phyloP scores from a whole-genome alignment of 148 eudicot species.

The Camellia granthamiana region DNA sequence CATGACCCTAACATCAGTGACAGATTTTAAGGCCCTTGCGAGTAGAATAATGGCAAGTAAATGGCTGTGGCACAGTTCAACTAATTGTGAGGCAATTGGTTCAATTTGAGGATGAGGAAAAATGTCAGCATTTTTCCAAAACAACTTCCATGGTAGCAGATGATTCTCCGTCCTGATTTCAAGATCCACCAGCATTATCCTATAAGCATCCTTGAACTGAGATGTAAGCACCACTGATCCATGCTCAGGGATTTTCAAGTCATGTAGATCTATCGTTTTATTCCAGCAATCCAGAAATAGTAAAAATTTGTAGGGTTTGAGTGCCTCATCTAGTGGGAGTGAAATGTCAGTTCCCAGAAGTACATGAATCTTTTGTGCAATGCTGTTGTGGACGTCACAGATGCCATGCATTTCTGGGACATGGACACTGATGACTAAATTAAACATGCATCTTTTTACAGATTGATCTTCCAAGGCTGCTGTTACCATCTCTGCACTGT shows the following conservation, averaged over 20 bases:
- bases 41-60: slow-evolving; percentile 1
- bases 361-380: neutral
- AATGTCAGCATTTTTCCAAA: neutral
- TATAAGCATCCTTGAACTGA: neutral
- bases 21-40: slow-evolving; percentile 12
- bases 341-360: neutral
- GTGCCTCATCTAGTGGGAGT: too few relatives aligned
- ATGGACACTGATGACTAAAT: neutral
- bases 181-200: neutral
- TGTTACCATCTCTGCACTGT: neutral
- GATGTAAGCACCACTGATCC: neutral
- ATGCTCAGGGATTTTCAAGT: neutral
- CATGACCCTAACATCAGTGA: too few relatives aligned
- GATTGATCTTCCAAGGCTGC: slow-evolving; percentile 3
- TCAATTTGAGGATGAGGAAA: neutral
- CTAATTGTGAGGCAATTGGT: neutral
- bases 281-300: neutral
- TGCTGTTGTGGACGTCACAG: neutral
- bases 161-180: slow-evolving; percentile 16
- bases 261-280: neutral
- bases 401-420: neutral
- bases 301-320: neutral
- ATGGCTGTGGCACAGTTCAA: slow-evolving; percentile 7
- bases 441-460: neutral
- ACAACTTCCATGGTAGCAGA: slow-evolving; percentile 15